Base-by-base conservation (phyloP, 352 stramenopile genomes). In the Achlya hypogyna region DNA sequence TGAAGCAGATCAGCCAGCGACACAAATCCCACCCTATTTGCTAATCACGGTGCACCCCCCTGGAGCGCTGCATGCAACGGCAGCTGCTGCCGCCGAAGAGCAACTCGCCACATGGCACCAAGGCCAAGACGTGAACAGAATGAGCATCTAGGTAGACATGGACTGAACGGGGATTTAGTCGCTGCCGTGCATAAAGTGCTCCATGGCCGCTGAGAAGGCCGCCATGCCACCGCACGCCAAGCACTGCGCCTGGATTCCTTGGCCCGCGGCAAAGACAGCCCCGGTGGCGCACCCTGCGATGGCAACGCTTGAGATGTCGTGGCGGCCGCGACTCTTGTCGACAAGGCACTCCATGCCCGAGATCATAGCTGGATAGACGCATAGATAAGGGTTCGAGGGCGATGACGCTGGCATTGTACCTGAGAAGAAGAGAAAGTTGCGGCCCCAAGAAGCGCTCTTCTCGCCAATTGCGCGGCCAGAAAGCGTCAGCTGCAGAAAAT, bases 281-380 rank as follows among this genome's bases (percentile, higher is more conserved):
- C 96, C 96, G 4, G 96, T 98, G n/a, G 96, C 88, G 72, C 96
- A 98, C 52, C 96, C 96, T 34, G 89, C 94, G 32, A 95, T 74
- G 27, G 98, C 82, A 23, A 91, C 84, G 77, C 98, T 98, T 71
- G 89, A 95, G 47, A 98, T 89, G 73, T 98, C 96, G 71, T 98
- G 91, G 23, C 95, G 91, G 51, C 89, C 96, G 29, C 96, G 79
- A 67, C 87, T 88, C 73, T 98, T 98, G 76, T 98, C 95, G 1
- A 96, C 80, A 18, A 87, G 76, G 64, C 96, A 98, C 75, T 98
- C 96, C 6, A 96, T 78, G 31, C 92, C 93, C 25, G 91, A 95
- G 70, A 98, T 98, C 70, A 98, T 95, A 32, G 90, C 91, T 88
- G n/a, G 4, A 64, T 2, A 14, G 71, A 25, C 14, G 47, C 28